Evolutionary conservation across 1,284 basidiomycete genomes (phyloP), one percentile per base, ranked within the genome.

Genomic region (Trametes polyzona): DNA sequence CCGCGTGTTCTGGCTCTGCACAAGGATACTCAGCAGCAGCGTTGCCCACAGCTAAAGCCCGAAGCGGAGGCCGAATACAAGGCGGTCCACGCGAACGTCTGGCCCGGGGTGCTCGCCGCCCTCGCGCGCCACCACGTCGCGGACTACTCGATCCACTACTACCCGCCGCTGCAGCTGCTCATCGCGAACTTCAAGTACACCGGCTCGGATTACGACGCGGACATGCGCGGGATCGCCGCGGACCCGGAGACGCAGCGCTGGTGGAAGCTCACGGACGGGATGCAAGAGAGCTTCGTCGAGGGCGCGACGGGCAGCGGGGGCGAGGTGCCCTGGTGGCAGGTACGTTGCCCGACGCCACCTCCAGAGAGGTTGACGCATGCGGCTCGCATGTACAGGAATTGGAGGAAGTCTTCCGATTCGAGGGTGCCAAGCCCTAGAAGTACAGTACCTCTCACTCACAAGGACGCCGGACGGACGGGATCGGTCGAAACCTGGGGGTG

Each of bases 61-160:
- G 79, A 83, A 29, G 73, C 77, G 2, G 75, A 81, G 40, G 82
- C 79, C 6, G 88, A 91, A 67, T 93, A 93, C 76, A 87, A 83
- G 64, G 72, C 76, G 53, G 74, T 89, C 11, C 90, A 93, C 63
- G 79, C 80, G 0, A 75, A 75, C 4, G 86, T 87, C 30, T 92
- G 90, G 88, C 88, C 88, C 1, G 76, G 81, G 23, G 89, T 92
- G 4, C 82, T 92, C 29, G 83, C 78, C 12, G 81, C 88, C 4
- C 77, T 92, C 24, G 78, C 81, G 54, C 77, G 80, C n/a, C 81
- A 87, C 46, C 82, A 92, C 68, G 82, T 92, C 55, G 76, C 77
- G 37, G 90, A 93, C 72, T 93, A 92, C 69, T 89, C 88, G 29
- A 93, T 93, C 66, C 78, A 90, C 66, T 81, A 88, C 66, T 81